phyloP scores from a whole-genome alignment of 2,329 filamentous ascomycete species.

The Hypoxylon sp. region DNA sequence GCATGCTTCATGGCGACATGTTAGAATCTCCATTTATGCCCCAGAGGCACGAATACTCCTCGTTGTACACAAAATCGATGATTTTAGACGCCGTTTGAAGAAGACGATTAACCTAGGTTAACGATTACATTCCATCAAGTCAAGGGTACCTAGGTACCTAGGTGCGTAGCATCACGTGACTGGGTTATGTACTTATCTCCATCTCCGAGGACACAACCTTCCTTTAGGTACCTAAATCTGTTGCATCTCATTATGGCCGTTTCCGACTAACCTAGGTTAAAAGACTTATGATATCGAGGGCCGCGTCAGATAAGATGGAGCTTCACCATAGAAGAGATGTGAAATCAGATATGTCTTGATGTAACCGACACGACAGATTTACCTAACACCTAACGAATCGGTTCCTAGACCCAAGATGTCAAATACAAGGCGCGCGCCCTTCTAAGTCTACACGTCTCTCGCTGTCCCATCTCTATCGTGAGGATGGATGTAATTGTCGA shows the following conservation, averaged over 20 bases:
- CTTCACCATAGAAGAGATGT: no score
- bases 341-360: no score
- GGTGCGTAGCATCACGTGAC: not conserved
- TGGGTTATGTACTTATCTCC: not conserved
- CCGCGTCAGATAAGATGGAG: no score
- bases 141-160: no score
- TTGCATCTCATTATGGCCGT: not conserved
- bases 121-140: no score
- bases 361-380: no score
- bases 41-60: not conserved
- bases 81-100: not conserved
- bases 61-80: not conserved
- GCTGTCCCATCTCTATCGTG: no score
- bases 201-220: not conserved
- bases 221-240: not conserved
- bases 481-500: not conserved
- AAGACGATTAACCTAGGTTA: no score
- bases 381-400: no score
- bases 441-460: not conserved
- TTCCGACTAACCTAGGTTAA: no score
- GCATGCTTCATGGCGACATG: constrained; percentile 41
- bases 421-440: constrained; percentile 29
- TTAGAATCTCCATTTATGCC: not conserved
- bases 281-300: not conserved
- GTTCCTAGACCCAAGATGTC: not conserved